Evolutionary conservation across 176 grass and related monocot genomes (phyloP), one percentile per base, ranked within the genome.

Genomic region (Melocanna baccifera): DNA sequence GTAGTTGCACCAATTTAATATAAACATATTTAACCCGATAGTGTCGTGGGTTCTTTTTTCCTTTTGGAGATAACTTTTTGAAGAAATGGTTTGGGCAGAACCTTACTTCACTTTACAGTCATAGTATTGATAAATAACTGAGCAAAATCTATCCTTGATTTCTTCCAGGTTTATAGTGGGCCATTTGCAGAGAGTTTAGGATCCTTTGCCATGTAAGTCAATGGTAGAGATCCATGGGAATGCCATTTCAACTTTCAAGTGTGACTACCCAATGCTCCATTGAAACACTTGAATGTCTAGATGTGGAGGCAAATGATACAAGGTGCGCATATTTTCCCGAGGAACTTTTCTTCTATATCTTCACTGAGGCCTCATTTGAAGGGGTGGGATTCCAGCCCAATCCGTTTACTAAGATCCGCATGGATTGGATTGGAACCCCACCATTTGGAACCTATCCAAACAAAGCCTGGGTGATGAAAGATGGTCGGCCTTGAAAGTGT

Each of bases 271-370:
- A 41, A 23, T 79, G 4, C 32, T 34, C 32, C 32, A 34, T 34
- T 4, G 67, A 79, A 79, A 71, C 53, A 62, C 71, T 61, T 12
- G 9, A 71, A 71, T 45, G 46, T 26, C 15, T 19, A 62, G 12
- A 79, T 14, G 30, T 63, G 15, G 66, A 52, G 4, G 76, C 25
- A 79, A 86, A 79, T 86, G 63, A 26, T 70, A 62, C 9, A 77
- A 68, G 74, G 29, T 29, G 56, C 14, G 29, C 41, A 29, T 79
- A 50, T 62, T 78, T 61, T 51, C 28, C 52, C 5, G 0, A 29
- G 62, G 13, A 76, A 26, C 7, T 56, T 77, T 57, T 12, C 14
- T 72, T 79, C 12, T 52, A 28, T 52, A 22, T 63, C 23, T 58
- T 58, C 22, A 58, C 55, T n/a, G 9, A 58, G 22, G 55, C 9